Percentiles rank a stretch among this genome's conserved stretches.
phyloP scores from a whole-genome alignment of 2,329 filamentous ascomycete genomes.

The Scedosporium boydii region DNA sequence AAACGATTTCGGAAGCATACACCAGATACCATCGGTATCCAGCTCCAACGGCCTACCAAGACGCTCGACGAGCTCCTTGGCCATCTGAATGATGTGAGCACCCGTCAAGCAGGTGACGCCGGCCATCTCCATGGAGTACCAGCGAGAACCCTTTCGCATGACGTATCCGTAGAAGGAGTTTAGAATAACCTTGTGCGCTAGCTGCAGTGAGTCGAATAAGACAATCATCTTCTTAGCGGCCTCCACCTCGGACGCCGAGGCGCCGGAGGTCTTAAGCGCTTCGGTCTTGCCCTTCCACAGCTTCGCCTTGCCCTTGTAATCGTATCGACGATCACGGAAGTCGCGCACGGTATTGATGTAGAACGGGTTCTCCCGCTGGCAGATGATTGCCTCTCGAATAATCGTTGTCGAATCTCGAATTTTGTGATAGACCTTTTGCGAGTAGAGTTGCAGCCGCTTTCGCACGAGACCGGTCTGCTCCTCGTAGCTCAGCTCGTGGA shows the following conservation, averaged over 20 bases:
- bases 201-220: constrained; percentile 86
- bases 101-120: constrained; percentile 96
- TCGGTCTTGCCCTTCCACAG: constrained; percentile 98
- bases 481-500: constrained; percentile 70
- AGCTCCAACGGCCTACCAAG: constrained; percentile 88
- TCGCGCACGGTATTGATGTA: constrained; percentile 94
- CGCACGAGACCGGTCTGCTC: constrained; percentile 75
- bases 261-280: constrained; percentile 71
- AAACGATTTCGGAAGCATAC: constrained; percentile 92
- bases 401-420: constrained; percentile 93
- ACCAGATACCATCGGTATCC: constrained; percentile 99
- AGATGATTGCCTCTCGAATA: constrained; percentile 92
- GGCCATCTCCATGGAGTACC: constrained; percentile 99
- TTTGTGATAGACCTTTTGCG: constrained; percentile 99
- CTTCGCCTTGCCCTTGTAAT: constrained; percentile 97
- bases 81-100: constrained; percentile 94
- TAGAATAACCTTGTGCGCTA: constrained; percentile 97
- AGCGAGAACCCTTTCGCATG: constrained; percentile 96
- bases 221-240: constrained; percentile 98
- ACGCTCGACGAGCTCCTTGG: constrained; percentile 82
- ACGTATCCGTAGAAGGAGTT: constrained; percentile 99
- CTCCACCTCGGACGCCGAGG: constrained; percentile 67
- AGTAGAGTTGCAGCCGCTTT: constrained; percentile 85
- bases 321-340: constrained; percentile 93
- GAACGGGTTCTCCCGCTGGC: constrained; percentile 94